A percentile compares a stretch with the other conserved stretches of the same genome.
phyloP scores from a whole-genome alignment of 2,329 filamentous ascomycete genomes.

The Ceratocystis destructans region DNA sequence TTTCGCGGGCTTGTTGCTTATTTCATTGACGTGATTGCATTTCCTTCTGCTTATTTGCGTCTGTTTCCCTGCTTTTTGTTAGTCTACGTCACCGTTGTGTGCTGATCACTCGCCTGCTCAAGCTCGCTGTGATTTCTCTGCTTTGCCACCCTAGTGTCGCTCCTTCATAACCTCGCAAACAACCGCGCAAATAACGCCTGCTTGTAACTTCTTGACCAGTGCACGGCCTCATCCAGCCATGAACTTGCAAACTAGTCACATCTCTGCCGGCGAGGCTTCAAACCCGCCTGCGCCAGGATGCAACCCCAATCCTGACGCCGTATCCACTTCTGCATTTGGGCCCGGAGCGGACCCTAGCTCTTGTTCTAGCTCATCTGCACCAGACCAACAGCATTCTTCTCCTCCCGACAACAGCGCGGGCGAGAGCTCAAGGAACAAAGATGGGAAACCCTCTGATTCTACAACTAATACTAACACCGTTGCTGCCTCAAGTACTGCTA shows the following conservation, averaged over 20 bases:
- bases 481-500: not conserved
- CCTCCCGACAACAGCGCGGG: constrained; percentile 25
- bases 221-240: not conserved
- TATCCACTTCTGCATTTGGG: not conserved
- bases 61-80: not conserved
- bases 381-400: not conserved
- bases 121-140: not conserved
- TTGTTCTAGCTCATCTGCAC: not conserved
- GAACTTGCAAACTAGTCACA: not conserved
- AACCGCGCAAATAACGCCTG: not conserved
- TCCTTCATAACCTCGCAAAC: not conserved
- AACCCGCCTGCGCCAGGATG: not conserved
- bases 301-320: not conserved
- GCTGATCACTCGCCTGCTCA: not conserved
- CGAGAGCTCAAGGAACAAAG: not conserved
- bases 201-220: not conserved
- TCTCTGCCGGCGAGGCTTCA: not conserved
- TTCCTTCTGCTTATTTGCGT: not conserved
- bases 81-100: not conserved
- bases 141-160: not conserved
- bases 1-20: not conserved
- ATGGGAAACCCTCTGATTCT: not conserved
- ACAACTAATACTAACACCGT: not conserved
- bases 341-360: not conserved
- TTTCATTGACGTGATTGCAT: not conserved